Conservation (phyloP, 1,139 yeast species). For the Yamadazyma dushanensis region DNA sequence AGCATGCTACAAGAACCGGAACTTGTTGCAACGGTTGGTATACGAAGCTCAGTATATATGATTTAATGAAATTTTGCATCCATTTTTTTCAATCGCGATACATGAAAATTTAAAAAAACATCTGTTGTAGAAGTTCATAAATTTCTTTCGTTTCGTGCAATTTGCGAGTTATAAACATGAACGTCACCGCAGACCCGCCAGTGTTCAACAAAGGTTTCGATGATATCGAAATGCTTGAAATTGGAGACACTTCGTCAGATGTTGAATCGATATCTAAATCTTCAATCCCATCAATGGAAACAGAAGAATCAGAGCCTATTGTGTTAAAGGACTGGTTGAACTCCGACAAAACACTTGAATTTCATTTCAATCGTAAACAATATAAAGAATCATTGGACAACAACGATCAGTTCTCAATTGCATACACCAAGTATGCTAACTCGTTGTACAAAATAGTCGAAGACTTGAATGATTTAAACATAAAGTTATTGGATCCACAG, state of each 20-base stretch:
- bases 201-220: conserved; percentile 22
- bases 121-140: neutral
- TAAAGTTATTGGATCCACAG: conserved; percentile 18
- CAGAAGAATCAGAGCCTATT: conserved; percentile 16
- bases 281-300: conserved; percentile 16
- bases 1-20: conserved; percentile 15
- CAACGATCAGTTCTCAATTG: conserved; percentile 20
- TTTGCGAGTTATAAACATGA: conserved; percentile 1
- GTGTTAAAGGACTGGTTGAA: conserved; percentile 41
- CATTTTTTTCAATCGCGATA: neutral
- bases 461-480: conserved; percentile 19
- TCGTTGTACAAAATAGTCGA: conserved; percentile 36
- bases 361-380: conserved; percentile 28
- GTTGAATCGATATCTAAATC: conserved; percentile 32
- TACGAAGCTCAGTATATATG: conserved; percentile 13
- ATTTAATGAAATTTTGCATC: conserved; percentile 1
- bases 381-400: conserved; percentile 27
- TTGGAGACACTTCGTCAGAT: conserved; percentile 39
- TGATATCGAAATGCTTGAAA: conserved; percentile 49
- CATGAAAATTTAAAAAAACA: neutral
- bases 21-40: conserved; percentile 16
- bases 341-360: conserved; percentile 26
- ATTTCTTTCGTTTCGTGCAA: too few relatives aligned
- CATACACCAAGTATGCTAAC: conserved; percentile 31
- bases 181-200: neutral